Evolutionary conservation across 2,329 filamentous ascomycete genomes (phyloP).

Genomic region (Paecilomyces sp.): DNA sequence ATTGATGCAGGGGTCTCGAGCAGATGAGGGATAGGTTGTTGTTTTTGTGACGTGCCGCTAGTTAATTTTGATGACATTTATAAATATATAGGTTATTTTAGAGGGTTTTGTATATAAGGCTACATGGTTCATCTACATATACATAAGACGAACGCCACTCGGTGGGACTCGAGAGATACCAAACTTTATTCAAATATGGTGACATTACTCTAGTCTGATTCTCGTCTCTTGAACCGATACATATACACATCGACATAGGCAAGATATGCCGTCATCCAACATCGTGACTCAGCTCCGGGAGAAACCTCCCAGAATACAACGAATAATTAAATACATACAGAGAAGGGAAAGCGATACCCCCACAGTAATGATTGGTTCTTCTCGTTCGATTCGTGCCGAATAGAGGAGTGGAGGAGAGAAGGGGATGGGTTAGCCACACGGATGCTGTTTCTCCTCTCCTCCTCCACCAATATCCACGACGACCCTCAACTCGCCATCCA

Average conservation of each 20-base stretch:
- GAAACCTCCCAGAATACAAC: background rate
- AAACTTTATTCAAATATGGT: too few species aligned
- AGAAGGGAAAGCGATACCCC: background rate
- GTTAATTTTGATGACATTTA: too few species aligned
- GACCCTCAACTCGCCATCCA: slow-evolving; percentile 38
- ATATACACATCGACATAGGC: background rate
- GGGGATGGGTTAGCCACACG: background rate
- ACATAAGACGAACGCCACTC: background rate
- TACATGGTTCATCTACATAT: too few species aligned
- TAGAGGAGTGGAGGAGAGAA: background rate
- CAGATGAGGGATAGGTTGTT: too few species aligned
- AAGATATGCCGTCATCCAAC: background rate
- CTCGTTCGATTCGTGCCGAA: too few species aligned
- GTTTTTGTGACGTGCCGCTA: too few species aligned
- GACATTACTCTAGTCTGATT: background rate
- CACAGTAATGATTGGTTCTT: background rate
- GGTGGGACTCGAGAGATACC: background rate
- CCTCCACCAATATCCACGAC: slow-evolving; percentile 27
- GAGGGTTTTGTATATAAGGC: too few species aligned
- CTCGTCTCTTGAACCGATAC: background rate
- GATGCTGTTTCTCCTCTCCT: background rate
- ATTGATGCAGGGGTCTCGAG: too few species aligned
- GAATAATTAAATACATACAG: background rate
- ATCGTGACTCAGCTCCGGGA: background rate
- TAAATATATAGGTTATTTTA: too few species aligned